Conservation (phyloP, 192 early-diverging fungal genomes). For the Dissophora globulifera region DNA sequence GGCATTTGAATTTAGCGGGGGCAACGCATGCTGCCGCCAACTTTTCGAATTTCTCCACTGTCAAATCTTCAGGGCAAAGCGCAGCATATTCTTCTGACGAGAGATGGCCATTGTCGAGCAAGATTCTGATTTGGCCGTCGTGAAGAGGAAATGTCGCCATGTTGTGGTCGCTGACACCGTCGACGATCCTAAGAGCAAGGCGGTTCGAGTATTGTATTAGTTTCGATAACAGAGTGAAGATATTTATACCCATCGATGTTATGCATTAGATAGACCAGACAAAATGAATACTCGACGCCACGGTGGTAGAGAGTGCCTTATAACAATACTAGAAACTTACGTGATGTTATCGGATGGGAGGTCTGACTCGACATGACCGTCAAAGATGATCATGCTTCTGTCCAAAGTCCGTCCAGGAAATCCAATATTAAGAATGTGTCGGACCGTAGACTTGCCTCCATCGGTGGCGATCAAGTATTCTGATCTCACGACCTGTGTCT, state of each 20-base stretch:
- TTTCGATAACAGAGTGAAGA: no score
- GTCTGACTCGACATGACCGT: slow-evolving; percentile 21
- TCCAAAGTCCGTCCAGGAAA: slow-evolving; percentile 22
- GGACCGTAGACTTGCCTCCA: slow-evolving; percentile 26
- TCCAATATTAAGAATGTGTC: slow-evolving; percentile 22
- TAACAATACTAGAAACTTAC: slow-evolving; percentile 6
- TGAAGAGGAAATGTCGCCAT: background rate
- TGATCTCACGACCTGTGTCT: slow-evolving; percentile 11
- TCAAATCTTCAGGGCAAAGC: background rate
- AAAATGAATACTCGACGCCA: no score
- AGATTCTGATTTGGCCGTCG: background rate
- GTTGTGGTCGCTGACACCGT: background rate
- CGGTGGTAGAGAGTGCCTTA: no score
- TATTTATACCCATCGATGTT: no score
- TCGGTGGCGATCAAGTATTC: slow-evolving; percentile 41
- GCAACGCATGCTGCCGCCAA: background rate
- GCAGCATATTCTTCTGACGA: background rate
- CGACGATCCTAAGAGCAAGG: no score
- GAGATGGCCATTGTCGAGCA: slow-evolving; percentile 4
- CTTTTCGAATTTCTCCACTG: slow-evolving; percentile 2
- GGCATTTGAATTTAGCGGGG: background rate
- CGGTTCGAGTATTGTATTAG: no score
- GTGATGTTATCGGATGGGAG: background rate
- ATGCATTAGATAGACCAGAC: no score
- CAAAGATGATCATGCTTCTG: slow-evolving; percentile 21